Conservation (phyloP, 257 asterid genomes). For the Gentiana straminea region DNA sequence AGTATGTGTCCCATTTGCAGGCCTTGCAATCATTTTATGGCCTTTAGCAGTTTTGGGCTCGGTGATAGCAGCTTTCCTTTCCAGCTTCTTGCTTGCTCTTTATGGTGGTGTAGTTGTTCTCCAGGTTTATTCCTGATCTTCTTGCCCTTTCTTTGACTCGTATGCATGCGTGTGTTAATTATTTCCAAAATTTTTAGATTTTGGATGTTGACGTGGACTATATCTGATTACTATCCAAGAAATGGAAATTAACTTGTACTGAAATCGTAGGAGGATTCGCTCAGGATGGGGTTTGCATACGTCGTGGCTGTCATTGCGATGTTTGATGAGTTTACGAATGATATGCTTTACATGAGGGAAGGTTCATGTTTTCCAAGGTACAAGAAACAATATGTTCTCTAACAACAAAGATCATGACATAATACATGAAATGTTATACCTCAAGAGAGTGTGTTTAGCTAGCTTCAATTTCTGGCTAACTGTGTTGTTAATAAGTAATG, state of each 20-base stretch:
- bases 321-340: constrained; percentile 80
- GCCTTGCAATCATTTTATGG: constrained; percentile 76
- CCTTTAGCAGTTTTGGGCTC: constrained; percentile 78
- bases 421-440: too few species aligned
- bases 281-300: constrained; percentile 70
- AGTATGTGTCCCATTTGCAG: constrained; percentile 85
- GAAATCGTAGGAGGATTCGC: constrained; percentile 56
- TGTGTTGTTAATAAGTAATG: constrained; percentile 20
- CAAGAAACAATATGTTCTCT: background rate
- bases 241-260: background rate
- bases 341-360: constrained; percentile 60
- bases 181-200: background rate
- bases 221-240: too few species aligned
- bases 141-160: background rate
- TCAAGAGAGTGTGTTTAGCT: background rate
- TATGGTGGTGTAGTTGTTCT: constrained; percentile 68
- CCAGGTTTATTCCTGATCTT: constrained; percentile 32
- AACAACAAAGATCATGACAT: background rate
- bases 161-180: background rate
- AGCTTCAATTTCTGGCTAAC: background rate
- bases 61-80: constrained; percentile 46
- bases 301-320: constrained; percentile 54
- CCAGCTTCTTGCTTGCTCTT: constrained; percentile 67
- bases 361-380: constrained; percentile 94
- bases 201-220: too few species aligned